Evolutionary conservation across 305 asterid species (phyloP), one percentile per base, ranked within the genome.

Genomic region (Plantago lanceolata): DNA sequence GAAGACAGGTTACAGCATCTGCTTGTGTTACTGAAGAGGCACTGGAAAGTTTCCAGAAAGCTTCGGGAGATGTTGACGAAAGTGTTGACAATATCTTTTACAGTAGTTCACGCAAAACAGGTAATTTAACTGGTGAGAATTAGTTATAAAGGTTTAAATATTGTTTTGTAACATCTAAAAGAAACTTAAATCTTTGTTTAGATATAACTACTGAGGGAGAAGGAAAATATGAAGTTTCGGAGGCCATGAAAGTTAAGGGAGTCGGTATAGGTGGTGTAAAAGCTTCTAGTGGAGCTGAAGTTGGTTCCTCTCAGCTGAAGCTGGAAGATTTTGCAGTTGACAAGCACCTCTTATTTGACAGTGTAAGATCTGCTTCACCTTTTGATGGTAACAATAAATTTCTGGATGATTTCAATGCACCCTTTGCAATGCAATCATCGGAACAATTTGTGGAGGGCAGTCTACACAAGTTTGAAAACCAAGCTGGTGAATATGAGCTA

Each of bases 361-460:
- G 52, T 43, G 63, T 17, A 57, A 65, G 63, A 47, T 65, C 75
- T 52, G 43, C 74, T 33, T 29, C 70, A 51, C 61, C 82, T 47
- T 76, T 59, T 72, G 90, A 76, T 65, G 70, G 43, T 47, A 78
- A 75, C 59, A 72, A 57, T 51, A 73, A 73, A 68, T 74, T 76
- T 61, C 79, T 76, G 48, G 79, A 74, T 51, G 88, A 84, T 68
- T 65, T 75, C 1, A 78, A 74, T 67, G 73, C 84, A 31, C 67
- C 65, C 48, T 73, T 74, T 56, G 49, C 65, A 28, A 56, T 57
- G 75, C 75, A 76, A 43, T 65, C 88, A 59, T 59, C 91, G 5
- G 86, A 80, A 63, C 86, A 72, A 44, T 65, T 76, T 65, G 69
- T 79, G 84, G 85, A 85, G 68, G 90, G 77, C 44, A 79, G 63